phyloP scores from a whole-genome alignment of 1,139 yeast genomes.

The Saccharomycopsis hybrid region DNA sequence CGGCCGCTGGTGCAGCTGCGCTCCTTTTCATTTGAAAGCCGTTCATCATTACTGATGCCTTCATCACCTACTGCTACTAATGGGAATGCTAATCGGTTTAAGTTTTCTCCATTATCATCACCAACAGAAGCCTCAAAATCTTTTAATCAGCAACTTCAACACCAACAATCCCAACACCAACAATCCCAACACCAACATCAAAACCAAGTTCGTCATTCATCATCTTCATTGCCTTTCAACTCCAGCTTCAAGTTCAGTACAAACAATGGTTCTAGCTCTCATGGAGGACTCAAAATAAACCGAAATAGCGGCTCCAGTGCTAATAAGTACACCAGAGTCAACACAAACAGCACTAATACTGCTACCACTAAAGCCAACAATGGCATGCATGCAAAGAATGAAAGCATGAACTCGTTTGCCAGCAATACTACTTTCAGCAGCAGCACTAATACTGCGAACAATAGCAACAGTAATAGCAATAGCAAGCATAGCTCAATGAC shows the following conservation, averaged over 20 bases:
- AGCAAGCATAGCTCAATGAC: constrained; percentile 5
- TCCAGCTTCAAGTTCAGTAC: not conserved
- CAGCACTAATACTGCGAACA: too few relatives aligned
- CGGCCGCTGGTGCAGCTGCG: too few relatives aligned
- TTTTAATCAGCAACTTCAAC: too few relatives aligned
- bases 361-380: not conserved
- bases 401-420: not conserved
- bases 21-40: too few relatives aligned
- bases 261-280: not conserved
- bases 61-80: too few relatives aligned
- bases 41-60: too few relatives aligned
- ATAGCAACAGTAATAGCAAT: too few relatives aligned
- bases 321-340: not conserved
- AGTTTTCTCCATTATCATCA: too few relatives aligned
- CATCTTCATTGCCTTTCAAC: not conserved
- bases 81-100: too few relatives aligned
- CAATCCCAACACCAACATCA: too few relatives aligned
- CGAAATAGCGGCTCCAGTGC: not conserved
- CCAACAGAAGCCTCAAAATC: too few relatives aligned
- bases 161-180: too few relatives aligned
- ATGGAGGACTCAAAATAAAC: not conserved
- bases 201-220: not conserved
- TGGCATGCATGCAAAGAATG: not conserved
- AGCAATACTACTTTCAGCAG: not conserved
- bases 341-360: not conserved